Evolutionary conservation across 768 basidiomycete genomes (phyloP).

Genomic region (Pholiota conissans): DNA sequence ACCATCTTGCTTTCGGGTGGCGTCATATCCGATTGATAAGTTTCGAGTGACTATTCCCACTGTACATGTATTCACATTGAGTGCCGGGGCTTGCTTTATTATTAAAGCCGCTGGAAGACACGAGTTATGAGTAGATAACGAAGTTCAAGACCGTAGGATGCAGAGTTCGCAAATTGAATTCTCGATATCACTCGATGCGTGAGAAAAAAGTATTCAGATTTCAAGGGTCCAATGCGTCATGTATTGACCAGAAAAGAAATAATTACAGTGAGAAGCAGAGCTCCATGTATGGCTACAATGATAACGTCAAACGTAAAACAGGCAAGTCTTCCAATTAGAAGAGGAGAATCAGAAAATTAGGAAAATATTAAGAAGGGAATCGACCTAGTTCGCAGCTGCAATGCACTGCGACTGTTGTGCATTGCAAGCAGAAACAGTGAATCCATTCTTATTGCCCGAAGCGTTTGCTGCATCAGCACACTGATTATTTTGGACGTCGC

Average conservation of each 20-base stretch:
- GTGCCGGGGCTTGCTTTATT: too few species aligned
- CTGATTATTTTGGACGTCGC: constrained; percentile 59
- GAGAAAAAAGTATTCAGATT: too few species aligned
- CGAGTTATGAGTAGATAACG: too few species aligned
- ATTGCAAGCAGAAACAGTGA: constrained; percentile 48
- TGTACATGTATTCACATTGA: too few species aligned
- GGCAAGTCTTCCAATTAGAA: neutral
- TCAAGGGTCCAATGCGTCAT: constrained; percentile 1
- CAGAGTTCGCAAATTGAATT: too few species aligned
- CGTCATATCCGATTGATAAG: neutral
- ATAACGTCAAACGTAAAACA: constrained; percentile 1
- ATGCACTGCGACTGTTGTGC: constrained; percentile 43
- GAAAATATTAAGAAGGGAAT: neutral
- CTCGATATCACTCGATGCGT: too few species aligned
- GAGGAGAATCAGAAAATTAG: neutral
- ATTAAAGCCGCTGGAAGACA: too few species aligned
- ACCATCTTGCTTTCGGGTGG: neutral
- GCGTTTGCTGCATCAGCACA: constrained; percentile 59
- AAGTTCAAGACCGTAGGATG: too few species aligned
- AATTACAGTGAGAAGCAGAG: constrained; percentile 1
- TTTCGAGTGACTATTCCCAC: neutral
- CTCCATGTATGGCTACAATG: constrained; percentile 4
- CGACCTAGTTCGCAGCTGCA: constrained; percentile 21
- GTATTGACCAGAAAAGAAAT: constrained; percentile 3
- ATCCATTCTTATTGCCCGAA: constrained; percentile 43